Conservation (phyloP, 2,329 filamentous ascomycete species). For the Trichoderma breve region DNA sequence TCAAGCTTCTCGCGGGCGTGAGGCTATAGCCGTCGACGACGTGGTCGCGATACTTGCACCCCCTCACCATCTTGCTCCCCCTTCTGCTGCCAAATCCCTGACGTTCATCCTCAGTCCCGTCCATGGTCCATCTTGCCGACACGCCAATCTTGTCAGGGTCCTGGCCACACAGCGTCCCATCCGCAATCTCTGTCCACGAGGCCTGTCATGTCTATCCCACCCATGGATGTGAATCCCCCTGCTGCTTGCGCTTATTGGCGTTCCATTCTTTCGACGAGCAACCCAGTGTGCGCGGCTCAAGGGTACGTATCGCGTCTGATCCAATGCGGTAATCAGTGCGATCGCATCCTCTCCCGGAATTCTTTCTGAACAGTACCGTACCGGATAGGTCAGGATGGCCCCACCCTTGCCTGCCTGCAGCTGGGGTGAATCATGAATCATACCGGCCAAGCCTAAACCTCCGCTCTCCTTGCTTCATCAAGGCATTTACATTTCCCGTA, state of each 20-base stretch:
- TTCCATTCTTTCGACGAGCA: neutral
- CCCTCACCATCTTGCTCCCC: neutral
- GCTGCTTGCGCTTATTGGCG: slow-evolving; percentile 9
- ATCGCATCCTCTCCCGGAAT: neutral
- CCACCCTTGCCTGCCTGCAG: neutral
- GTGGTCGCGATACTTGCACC: slow-evolving; percentile 10
- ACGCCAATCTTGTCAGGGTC: slow-evolving; percentile 22
- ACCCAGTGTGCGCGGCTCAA: slow-evolving; percentile 7
- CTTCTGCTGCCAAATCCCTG: slow-evolving; percentile 16
- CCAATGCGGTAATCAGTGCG: slow-evolving; percentile 22
- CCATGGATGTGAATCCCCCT: slow-evolving; percentile 4
- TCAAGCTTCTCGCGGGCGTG: neutral
- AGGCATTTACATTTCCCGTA: neutral
- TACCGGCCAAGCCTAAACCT: neutral
- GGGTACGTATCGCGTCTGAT: slow-evolving; percentile 14
- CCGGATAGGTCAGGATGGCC: neutral
- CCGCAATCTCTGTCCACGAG: slow-evolving; percentile 22
- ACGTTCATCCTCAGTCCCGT: slow-evolving; percentile 19
- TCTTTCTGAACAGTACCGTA: neutral
- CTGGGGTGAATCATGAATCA: neutral
- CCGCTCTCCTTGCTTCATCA: neutral
- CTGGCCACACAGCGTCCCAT: slow-evolving; percentile 18
- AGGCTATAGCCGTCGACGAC: neutral
- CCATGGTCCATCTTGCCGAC: slow-evolving; percentile 20
- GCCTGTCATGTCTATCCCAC: slow-evolving; percentile 11